These are phyloP conservation scores for Penicillium fimorum DNA, from an alignment of 495 filamentous ascomycete genomes.

Conservation along the genomic window DNA sequence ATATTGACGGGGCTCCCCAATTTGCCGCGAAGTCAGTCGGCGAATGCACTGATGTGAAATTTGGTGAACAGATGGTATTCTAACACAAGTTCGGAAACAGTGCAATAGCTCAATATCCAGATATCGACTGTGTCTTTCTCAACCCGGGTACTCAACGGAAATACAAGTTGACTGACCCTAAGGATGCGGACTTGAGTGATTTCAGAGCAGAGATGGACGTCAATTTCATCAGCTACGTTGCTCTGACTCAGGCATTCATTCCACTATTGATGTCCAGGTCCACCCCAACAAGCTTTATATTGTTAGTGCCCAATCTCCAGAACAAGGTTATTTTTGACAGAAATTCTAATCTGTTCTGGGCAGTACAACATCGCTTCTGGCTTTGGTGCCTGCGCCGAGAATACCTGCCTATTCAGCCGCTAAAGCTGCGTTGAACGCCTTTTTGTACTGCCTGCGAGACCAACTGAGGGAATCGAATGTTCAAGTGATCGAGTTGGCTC, in stretches of 20 bases:
- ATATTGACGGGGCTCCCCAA: background rate
- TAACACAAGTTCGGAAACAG: background rate
- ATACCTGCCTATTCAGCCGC: constrained; percentile 43
- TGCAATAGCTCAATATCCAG: background rate
- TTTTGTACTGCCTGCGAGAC: constrained; percentile 54
- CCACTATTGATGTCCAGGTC: background rate
- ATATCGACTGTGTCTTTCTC: background rate
- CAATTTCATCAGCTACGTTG: background rate
- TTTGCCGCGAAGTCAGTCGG: background rate
- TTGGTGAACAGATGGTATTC: background rate
- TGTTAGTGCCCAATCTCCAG: background rate
- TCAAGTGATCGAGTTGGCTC: constrained; percentile 62
- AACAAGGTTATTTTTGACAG: too few species aligned
- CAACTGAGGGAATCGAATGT: constrained; percentile 53
- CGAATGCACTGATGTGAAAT: too few species aligned
- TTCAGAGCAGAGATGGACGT: constrained; percentile 5
- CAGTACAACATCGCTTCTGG: constrained; percentile 43
- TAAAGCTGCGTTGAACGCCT: constrained; percentile 46
- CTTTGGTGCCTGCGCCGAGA: constrained; percentile 39
- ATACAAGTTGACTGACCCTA: background rate
- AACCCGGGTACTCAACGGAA: background rate
- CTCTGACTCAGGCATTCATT: background rate
- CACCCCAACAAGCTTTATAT: background rate
- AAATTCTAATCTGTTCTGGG: background rate
- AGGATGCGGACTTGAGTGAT: background rate